Conservation (phyloP, 352 stramenopile species). For the Pythium coloratum region DNA sequence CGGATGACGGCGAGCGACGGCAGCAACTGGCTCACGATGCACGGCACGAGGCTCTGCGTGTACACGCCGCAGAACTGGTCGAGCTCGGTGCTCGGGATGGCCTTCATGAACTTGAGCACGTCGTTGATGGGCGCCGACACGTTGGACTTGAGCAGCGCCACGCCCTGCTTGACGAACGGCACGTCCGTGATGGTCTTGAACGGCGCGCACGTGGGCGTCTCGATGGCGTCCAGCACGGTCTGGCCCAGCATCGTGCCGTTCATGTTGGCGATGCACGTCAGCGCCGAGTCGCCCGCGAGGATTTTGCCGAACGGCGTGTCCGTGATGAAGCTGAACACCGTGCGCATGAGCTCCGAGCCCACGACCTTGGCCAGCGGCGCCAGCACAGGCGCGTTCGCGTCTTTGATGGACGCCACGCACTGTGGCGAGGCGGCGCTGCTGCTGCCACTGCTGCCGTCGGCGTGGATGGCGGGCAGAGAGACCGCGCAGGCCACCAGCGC, state of each 20-base stretch:
- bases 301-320: slow-evolving; percentile 36
- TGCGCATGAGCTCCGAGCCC: slow-evolving; percentile 20
- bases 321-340: slow-evolving; percentile 28
- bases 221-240: slow-evolving; percentile 34
- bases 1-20: slow-evolving; percentile 52
- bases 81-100: slow-evolving; percentile 36
- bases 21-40: slow-evolving; percentile 50
- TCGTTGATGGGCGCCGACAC: slow-evolving; percentile 28
- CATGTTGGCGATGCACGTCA: slow-evolving; percentile 61
- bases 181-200: slow-evolving; percentile 38
- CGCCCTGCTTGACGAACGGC: slow-evolving; percentile 45
- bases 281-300: slow-evolving; percentile 42
- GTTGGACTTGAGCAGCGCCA: slow-evolving; percentile 17
- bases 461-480: neutral
- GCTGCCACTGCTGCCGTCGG: neutral
- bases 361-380: slow-evolving; percentile 23
- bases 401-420: slow-evolving; percentile 27
- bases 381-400: slow-evolving; percentile 30
- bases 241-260: slow-evolving; percentile 48
- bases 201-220: slow-evolving; percentile 36
- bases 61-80: slow-evolving; percentile 59
- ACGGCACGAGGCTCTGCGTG: slow-evolving; percentile 45
- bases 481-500: neutral
- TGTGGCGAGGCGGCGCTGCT: slow-evolving; percentile 5
- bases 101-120: slow-evolving; percentile 33